Evolutionary conservation across 2,329 filamentous ascomycete species (phyloP), one percentile per base, ranked within the genome.

Genomic region (Decorospora gaudefroyi): DNA sequence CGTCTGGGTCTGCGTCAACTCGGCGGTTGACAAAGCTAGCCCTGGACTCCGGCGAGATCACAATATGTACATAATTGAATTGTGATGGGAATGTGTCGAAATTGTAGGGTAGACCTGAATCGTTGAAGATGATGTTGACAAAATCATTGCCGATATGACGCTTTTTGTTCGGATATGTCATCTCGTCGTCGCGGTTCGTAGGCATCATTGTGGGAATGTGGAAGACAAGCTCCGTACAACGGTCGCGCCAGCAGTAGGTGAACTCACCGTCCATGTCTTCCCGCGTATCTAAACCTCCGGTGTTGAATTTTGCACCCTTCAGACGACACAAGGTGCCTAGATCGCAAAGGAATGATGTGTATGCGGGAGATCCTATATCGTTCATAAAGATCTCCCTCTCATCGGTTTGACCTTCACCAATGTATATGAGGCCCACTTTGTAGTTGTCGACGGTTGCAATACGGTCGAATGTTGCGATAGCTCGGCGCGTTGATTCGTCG

Each of bases 121-220:
- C 90, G 68, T 99, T 99, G 78, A 95, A 99, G 45, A 99, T 86
- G 58, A 99, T 95, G 67, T 96, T 97, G 65, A 99, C 93, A 68
- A 89, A 95, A 70, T 97, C 93, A 65, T 99, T 99, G 45, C 93
- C 93, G 49, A 97, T 93, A 64, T 97, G 95, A 2, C 85, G 81
- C 72, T 99, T 99, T 76, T 99, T 99, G 68, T 83, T 80, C 50
- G 86, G 84, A 63, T 70, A 66, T 16, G 86, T 90, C 50, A 83
- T 79, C 59, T 96, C 90, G 19, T 82, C 79, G 40, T 90, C 83
- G 10, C 86, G 75, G 64, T 95, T 82, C 7, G 90, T 96, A 1
- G 93, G 93, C 93, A 99, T 99, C 78, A 97, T 90, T 3, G 92
- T 99, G 4, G 88, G 90, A 41, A 97, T 86, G 67, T 97, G 93